phyloP scores from a whole-genome alignment of 164 flowering plant genomes.

The Taxillus chinensis region DNA sequence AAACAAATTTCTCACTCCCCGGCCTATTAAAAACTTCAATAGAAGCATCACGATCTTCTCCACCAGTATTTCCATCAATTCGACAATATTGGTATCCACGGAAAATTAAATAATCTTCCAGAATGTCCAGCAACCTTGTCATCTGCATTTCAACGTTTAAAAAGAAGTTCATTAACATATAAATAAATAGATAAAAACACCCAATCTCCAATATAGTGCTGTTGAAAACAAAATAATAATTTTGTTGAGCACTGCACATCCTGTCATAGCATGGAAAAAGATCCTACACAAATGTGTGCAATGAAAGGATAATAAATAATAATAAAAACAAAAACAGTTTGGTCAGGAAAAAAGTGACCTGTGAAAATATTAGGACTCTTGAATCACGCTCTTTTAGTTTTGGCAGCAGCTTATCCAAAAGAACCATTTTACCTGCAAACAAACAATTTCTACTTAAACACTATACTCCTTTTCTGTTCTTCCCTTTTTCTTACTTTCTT shows the following conservation, averaged over 20 bases:
- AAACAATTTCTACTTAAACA: background rate
- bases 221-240: background rate
- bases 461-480: too few relatives aligned
- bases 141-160: constrained; percentile 39
- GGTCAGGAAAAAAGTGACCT: constrained; percentile 32
- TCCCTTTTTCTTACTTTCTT: background rate
- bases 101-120: constrained; percentile 86
- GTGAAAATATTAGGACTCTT: constrained; percentile 93
- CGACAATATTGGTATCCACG: constrained; percentile 84
- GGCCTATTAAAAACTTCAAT: constrained; percentile 86
- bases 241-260: too few relatives aligned
- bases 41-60: constrained; percentile 99
- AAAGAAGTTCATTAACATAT: background rate
- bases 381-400: constrained; percentile 96
- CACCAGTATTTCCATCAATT: constrained; percentile 98
- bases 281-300: too few relatives aligned
- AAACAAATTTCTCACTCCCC: constrained; percentile 94
- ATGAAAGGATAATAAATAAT: too few relatives aligned
- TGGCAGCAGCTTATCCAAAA: constrained; percentile 92
- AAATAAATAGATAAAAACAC: background rate
- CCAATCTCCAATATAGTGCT: background rate
- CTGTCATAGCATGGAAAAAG: too few relatives aligned
- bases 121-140: constrained; percentile 96
- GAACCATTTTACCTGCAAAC: constrained; percentile 92
- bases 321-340: background rate